phyloP scores from a whole-genome alignment of 768 basidiomycete species.

The Kwoniella dejecticola region DNA sequence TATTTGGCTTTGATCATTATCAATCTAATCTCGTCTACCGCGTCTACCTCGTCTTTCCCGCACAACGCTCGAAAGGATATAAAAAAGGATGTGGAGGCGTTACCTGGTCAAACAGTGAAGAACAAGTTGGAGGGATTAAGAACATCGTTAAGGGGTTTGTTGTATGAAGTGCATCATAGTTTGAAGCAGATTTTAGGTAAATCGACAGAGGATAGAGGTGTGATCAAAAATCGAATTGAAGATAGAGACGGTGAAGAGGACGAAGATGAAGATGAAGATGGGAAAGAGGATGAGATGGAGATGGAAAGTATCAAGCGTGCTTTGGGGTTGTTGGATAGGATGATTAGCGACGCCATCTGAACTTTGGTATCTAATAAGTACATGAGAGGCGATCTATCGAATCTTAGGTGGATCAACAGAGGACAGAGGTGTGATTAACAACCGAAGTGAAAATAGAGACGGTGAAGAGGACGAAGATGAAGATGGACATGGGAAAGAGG shows the following conservation, averaged over 20 bases:
- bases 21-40: not conserved
- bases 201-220: not conserved
- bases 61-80: no score
- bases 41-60: not conserved
- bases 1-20: slow-evolving; percentile 25
- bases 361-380: not conserved
- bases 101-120: slow-evolving; percentile 4
- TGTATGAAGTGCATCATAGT: slow-evolving; percentile 15
- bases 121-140: slow-evolving; percentile 20
- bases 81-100: not conserved
- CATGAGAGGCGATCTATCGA: not conserved
- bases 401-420: not conserved
- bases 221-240: no score
- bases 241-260: no score
- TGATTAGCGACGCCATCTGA: not conserved
- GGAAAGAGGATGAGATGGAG: slow-evolving; percentile 10
- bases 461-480: no score
- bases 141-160: slow-evolving; percentile 22
- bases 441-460: no score
- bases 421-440: no score
- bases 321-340: not conserved
- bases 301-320: not conserved
- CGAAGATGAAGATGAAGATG: slow-evolving; percentile 3
- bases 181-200: not conserved
- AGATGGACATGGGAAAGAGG: no score